Evolutionary conservation across 129 eudicot species (phyloP).

Genomic region (Saussurea involucrata): DNA sequence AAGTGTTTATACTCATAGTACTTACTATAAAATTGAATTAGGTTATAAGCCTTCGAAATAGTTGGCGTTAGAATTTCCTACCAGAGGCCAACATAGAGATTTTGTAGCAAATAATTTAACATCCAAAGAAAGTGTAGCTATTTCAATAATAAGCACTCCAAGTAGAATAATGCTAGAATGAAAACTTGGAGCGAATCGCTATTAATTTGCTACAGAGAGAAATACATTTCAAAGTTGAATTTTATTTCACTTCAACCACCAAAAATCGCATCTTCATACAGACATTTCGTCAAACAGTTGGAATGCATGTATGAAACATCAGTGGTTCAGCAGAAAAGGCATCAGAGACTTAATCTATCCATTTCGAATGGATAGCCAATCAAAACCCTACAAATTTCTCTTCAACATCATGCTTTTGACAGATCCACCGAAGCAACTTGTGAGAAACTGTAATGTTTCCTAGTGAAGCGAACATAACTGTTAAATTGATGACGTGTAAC

Average conservation of each 20-base stretch:
- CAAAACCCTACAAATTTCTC: not conserved
- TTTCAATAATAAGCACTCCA: not conserved
- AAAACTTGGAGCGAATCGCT: not conserved
- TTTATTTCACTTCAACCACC: not conserved
- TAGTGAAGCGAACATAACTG: not conserved
- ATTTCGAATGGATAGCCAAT: not conserved
- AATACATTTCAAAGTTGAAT: not conserved
- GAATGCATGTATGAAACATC: slow-evolving; percentile 3
- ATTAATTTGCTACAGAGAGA: not conserved
- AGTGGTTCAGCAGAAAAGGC: not conserved
- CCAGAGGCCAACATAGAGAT: not conserved
- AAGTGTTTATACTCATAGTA: not conserved
- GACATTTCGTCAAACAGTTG: slow-evolving; percentile 25
- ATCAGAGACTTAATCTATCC: not conserved
- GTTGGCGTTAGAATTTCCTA: not conserved
- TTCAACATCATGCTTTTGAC: slow-evolving; percentile 8
- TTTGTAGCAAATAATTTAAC: not conserved
- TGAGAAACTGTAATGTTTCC: not conserved
- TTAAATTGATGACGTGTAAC: not conserved
- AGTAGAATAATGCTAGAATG: not conserved
- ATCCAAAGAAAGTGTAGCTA: not conserved
- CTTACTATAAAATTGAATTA: not conserved
- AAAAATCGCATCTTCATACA: not conserved
- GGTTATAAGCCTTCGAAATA: not conserved
- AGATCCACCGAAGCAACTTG: slow-evolving; percentile 4